A percentile compares a stretch with the other conserved stretches of the same genome.
phyloP scores from a whole-genome alignment of 148 eudicot genomes.

The Amaranthus hypochondriacus region DNA sequence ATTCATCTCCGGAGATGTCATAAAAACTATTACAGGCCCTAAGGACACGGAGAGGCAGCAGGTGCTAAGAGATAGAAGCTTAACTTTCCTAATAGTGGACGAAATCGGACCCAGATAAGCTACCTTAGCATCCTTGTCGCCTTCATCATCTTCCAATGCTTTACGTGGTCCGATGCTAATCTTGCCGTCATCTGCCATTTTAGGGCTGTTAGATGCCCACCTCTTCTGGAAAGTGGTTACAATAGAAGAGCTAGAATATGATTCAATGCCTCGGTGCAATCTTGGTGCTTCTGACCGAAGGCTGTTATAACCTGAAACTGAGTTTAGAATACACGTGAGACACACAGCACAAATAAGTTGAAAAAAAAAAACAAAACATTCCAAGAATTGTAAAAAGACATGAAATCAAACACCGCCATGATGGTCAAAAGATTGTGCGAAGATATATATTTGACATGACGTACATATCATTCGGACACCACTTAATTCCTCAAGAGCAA shows the following conservation, averaged over 20 bases:
- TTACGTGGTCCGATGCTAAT: slow-evolving; percentile 85
- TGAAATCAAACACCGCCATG: background rate
- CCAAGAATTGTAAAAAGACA: background rate
- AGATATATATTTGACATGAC: background rate
- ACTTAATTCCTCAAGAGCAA: background rate
- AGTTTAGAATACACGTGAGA: slow-evolving; percentile 3
- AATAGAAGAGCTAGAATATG: slow-evolving; percentile 25
- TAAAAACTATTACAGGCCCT: slow-evolving; percentile 94
- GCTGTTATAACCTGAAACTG: slow-evolving; percentile 44
- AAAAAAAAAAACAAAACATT: too few species aligned
- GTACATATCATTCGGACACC: background rate
- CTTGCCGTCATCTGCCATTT: slow-evolving; percentile 48
- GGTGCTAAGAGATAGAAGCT: slow-evolving; percentile 91
- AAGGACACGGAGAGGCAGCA: slow-evolving; percentile 92
- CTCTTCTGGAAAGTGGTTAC: slow-evolving; percentile 42
- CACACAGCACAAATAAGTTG: background rate
- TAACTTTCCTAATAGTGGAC: slow-evolving; percentile 79
- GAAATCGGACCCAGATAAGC: slow-evolving; percentile 88
- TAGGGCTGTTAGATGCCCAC: slow-evolving; percentile 53
- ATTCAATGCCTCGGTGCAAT: slow-evolving; percentile 19
- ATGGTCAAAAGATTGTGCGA: background rate
- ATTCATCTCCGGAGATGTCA: slow-evolving; percentile 78
- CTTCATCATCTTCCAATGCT: slow-evolving; percentile 26
- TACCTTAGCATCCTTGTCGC: slow-evolving; percentile 36
- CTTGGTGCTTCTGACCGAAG: slow-evolving; percentile 34